These are phyloP conservation scores for Prunus fruticosa DNA, from an alignment of 306 rosid genomes.

Conservation along the genomic window DNA sequence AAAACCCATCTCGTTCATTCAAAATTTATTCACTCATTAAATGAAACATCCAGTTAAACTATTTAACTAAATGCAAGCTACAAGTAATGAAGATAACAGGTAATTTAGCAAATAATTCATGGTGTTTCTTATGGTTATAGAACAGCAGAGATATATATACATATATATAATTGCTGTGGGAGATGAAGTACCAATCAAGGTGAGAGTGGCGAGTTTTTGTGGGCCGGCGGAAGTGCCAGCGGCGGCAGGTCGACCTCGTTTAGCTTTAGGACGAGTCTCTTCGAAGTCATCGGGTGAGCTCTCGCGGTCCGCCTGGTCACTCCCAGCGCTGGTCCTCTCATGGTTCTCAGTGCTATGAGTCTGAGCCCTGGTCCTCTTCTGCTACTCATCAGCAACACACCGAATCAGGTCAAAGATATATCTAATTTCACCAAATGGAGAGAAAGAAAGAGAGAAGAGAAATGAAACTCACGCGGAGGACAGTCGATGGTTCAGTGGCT, in stretches of 20 bases:
- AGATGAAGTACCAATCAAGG: constrained; percentile 56
- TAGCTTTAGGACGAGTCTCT: constrained; percentile 50
- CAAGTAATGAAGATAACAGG: neutral
- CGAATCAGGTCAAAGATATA: constrained; percentile 28
- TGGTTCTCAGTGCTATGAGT: constrained; percentile 30
- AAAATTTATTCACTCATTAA: neutral
- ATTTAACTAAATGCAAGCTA: neutral
- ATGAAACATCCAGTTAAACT: neutral
- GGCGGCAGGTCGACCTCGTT: constrained; percentile 53
- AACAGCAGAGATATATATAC: no score
- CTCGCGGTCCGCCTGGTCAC: constrained; percentile 56
- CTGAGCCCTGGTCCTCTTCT: constrained; percentile 72
- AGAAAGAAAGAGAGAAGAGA: neutral
- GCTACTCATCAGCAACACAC: constrained; percentile 32
- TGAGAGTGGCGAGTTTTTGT: constrained; percentile 33
- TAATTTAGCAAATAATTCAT: neutral
- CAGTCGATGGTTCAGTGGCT: constrained; percentile 50
- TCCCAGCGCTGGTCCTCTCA: constrained; percentile 33
- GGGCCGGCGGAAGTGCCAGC: constrained; percentile 47
- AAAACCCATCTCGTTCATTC: neutral
- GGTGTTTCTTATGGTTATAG: neutral
- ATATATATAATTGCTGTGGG: neutral
- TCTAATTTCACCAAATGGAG: neutral
- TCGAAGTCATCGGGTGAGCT: constrained; percentile 74
- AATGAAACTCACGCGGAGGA: constrained; percentile 56